phyloP scores from a whole-genome alignment of 331 rosid species.

The Quercus phellos region DNA sequence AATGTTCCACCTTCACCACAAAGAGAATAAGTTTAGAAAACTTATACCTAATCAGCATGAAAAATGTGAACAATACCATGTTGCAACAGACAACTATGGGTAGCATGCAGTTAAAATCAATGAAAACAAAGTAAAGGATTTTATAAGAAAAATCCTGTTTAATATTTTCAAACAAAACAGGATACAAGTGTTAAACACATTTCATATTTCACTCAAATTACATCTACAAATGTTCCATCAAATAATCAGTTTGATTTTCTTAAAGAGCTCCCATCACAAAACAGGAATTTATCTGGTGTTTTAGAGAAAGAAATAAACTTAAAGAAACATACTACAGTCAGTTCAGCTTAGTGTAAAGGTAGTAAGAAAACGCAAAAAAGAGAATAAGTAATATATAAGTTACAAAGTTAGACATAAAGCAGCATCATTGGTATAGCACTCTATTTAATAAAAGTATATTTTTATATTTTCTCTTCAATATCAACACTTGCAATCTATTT shows the following conservation, averaged over 20 bases:
- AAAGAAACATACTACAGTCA: not conserved
- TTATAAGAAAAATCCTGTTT: not conserved
- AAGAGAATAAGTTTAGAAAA: slow-evolving; percentile 21
- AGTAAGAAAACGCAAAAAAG: not conserved
- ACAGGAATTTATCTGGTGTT: not conserved
- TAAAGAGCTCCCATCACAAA: not conserved
- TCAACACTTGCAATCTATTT: not conserved
- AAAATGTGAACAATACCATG: not conserved
- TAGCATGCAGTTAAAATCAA: slow-evolving; percentile 2
- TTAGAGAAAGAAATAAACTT: not conserved
- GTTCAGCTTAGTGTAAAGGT: not conserved
- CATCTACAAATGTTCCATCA: not conserved
- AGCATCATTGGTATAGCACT: not conserved
- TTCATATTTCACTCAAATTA: not conserved
- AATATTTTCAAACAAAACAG: not conserved
- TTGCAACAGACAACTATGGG: not conserved
- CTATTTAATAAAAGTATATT: not conserved
- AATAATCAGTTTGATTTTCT: not conserved
- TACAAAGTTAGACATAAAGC: not conserved
- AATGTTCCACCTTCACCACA: slow-evolving; percentile 81
- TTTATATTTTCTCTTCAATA: not conserved
- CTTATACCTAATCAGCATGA: slow-evolving; percentile 4
- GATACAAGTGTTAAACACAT: not conserved
- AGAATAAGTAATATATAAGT: not conserved
- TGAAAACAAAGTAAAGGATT: not conserved